Conservation (phyloP, 371 early-diverging fungal genomes). For the Entomophthora muscae region DNA sequence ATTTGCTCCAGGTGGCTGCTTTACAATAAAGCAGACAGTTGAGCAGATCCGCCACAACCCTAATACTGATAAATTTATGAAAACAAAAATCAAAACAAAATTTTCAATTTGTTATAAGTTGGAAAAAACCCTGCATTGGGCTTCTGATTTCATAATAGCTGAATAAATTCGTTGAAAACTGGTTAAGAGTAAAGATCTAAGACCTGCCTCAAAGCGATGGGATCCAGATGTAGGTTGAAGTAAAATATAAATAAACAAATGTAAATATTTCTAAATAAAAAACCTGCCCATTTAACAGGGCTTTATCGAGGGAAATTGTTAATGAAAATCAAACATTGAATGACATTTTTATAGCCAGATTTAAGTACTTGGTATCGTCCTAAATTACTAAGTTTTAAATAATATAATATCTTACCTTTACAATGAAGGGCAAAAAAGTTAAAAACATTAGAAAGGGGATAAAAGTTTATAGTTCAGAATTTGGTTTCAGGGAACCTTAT, state of each 20-base stretch:
- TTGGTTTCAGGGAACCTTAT: constrained; percentile 1
- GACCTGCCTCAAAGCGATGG: no score
- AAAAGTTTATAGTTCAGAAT: neutral
- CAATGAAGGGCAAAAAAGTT: neutral
- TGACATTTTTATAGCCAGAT: neutral
- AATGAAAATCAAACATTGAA: neutral
- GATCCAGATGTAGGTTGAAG: no score
- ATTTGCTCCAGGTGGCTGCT: no score
- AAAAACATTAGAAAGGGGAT: neutral
- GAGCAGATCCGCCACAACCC: no score
- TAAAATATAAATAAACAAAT: neutral
- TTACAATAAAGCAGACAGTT: no score
- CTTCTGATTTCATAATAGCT: no score
- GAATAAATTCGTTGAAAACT: no score
- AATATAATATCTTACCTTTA: neutral
- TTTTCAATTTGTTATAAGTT: no score
- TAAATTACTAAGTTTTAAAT: neutral
- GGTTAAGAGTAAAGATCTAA: no score
- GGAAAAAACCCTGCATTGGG: no score
- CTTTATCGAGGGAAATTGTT: neutral
- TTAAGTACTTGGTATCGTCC: neutral
- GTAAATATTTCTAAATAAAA: neutral
- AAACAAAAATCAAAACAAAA: no score
- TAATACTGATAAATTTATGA: no score
- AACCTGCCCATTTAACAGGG: neutral